Base-by-base conservation (phyloP, 2,329 filamentous ascomycete species). In the Trichoderma gracile region DNA sequence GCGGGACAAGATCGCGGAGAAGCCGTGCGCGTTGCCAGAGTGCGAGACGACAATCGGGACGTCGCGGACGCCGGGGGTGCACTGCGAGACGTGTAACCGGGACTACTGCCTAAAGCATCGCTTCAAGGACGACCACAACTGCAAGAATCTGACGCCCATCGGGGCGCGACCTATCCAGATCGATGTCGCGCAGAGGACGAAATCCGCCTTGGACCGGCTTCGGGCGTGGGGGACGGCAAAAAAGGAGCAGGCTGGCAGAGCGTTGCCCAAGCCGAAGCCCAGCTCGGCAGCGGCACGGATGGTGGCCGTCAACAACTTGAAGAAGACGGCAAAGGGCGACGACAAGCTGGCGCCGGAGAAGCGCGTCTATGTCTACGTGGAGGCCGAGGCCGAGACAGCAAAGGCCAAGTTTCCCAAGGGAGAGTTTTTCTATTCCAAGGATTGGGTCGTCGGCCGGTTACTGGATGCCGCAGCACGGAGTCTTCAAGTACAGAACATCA, bases 311-410 rank as follows among this genome's bases (percentile, higher is more conserved):
- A 92, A 92, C 68, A 86, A 84, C 10, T 80, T 99, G 47, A 97
- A 97, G 79, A 90, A 89, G 74, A 87, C 85, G 0, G 94, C 95
- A 2, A 97, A 97, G 78, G 96, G 96, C 1, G 94, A 98, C 68
- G 87, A 87, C 10, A 94, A 92, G 71, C 77, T 97, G 0, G 82
- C 92, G 0, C 76, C 81, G 0, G 92, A 97, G 68, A 96, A 96
- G 79, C 82, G 95, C n/a, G 79, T 99, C 1, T 98, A 98, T 73
- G 73, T 99, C 0, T 89, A 91, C 73, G 91, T 97, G 19, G 94
- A 98, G 74, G 95, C 94, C 0, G 92, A 93, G 72, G 91, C 91
- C 10, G 91, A 92, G 71, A 96, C 92, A 0, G 89, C 93, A 1
- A 90, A 87, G 59, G 87, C 90, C 7, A 96, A 96, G 76, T 87